These are phyloP conservation scores for Novymonas esmeraldas DNA, from an alignment of 208 protist species.

Conservation along the genomic window DNA sequence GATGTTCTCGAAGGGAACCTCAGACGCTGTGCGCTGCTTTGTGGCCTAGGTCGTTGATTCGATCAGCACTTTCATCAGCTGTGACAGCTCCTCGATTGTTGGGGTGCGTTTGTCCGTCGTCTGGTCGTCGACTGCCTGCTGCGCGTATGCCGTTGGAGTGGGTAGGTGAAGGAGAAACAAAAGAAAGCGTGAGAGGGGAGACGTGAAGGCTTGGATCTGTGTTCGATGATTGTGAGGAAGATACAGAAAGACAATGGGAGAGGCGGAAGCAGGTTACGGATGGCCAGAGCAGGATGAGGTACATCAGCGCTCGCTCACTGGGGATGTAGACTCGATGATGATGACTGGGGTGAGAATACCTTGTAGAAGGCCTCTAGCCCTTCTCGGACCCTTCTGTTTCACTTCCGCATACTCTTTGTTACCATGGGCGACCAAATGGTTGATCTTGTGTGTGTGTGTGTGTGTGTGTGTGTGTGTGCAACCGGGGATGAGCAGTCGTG, in stretches of 20 bases:
- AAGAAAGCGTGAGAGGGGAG: no score
- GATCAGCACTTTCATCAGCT: neutral
- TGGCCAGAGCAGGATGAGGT: no score
- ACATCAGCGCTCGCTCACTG: neutral
- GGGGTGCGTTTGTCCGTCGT: no score
- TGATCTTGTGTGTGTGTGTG: neutral
- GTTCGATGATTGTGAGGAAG: no score
- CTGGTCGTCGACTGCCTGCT: no score
- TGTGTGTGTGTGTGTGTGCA: neutral
- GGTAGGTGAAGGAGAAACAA: no score
- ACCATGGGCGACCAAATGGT: conserved; percentile 1
- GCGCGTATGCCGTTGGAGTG: no score
- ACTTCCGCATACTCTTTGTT: conserved; percentile 4
- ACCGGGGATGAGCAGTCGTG: neutral
- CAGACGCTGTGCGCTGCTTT: neutral
- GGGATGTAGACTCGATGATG: no score
- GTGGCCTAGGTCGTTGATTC: neutral
- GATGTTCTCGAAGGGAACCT: neutral
- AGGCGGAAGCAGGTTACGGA: no score
- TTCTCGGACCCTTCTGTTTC: neutral
- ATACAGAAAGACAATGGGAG: no score
- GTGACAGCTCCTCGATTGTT: neutral
- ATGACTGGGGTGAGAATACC: neutral
- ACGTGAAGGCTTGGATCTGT: no score
- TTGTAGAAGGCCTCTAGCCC: neutral